Evolutionary conservation across 257 asterid species (phyloP).

Genomic region (Hygrophila difformis): DNA sequence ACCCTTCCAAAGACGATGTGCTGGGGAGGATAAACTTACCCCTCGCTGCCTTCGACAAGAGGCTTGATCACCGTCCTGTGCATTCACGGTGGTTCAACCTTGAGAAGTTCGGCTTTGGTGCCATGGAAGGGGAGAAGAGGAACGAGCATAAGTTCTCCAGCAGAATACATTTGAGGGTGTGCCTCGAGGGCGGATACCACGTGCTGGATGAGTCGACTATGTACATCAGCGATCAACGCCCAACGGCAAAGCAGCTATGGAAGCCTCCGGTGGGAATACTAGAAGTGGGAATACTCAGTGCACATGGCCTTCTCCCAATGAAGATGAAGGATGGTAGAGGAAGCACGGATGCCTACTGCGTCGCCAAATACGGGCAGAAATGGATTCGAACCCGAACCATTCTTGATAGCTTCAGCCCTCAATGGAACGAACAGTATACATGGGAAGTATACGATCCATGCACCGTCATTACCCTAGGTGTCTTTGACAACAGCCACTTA

Average conservation of each 20-base stretch:
- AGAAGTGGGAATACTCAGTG: conserved; percentile 64
- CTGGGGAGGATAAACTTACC: conserved; percentile 50
- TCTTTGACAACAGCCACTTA: conserved; percentile 58
- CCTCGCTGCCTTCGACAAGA: conserved; percentile 40
- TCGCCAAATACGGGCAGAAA: conserved; percentile 72
- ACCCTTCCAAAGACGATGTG: conserved; percentile 47
- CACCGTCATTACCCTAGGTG: conserved; percentile 67
- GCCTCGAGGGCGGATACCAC: conserved; percentile 86
- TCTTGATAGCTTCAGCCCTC: conserved; percentile 48
- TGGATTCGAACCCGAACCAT: conserved; percentile 73
- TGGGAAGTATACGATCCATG: conserved; percentile 86
- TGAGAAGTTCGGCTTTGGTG: conserved; percentile 40
- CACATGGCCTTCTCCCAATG: conserved; percentile 70
- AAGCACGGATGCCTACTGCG: conserved; percentile 68
- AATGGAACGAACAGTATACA: conserved; percentile 72
- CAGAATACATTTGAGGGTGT: conserved; percentile 53
- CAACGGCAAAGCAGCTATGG: conserved; percentile 80
- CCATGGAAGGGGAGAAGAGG: conserved; percentile 39
- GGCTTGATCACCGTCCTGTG: conserved; percentile 69
- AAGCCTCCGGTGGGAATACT: conserved; percentile 61
- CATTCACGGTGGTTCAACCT: conserved; percentile 71
- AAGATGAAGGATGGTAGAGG: conserved; percentile 64
- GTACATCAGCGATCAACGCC: conserved; percentile 66
- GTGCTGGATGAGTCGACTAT: conserved; percentile 63
- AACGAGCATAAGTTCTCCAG: conserved; percentile 51